A percentile compares a stretch with the other conserved stretches of the same genome.
Evolutionary conservation across 208 protist genomes (phyloP).

Genomic region (Leishmania arabica): DNA sequence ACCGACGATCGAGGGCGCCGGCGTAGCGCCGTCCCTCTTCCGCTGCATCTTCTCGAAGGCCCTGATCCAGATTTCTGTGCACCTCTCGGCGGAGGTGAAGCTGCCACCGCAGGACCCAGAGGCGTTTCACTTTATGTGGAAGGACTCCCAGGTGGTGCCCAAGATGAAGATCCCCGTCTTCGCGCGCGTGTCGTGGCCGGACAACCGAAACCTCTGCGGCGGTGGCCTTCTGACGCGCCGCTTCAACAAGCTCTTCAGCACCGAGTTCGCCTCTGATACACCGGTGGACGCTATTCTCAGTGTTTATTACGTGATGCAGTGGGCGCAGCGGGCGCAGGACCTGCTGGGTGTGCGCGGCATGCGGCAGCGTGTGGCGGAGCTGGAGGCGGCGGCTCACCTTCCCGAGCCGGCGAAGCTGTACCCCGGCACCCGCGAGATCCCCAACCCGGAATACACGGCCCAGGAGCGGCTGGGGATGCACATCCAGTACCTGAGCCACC

Average conservation of each 20-base stretch:
- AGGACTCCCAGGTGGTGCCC: conserved; percentile 82
- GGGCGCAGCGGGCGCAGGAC: conserved; percentile 57
- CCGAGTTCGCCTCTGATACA: conserved; percentile 83
- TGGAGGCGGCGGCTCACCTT: conserved; percentile 48
- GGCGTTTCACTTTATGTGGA: conserved; percentile 84
- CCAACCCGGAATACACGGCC: conserved; percentile 88
- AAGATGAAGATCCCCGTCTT: conserved; percentile 89
- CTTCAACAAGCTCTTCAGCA: conserved; percentile 73
- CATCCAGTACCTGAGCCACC: conserved; percentile 84
- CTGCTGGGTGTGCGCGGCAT: conserved; percentile 78
- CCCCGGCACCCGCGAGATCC: conserved; percentile 86
- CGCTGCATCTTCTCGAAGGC: conserved; percentile 90
- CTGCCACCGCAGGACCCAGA: conserved; percentile 89
- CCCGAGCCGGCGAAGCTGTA: conserved; percentile 64
- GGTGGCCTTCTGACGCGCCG: conserved; percentile 64
- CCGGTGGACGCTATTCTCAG: conserved; percentile 78
- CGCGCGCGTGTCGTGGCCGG: conserved; percentile 82
- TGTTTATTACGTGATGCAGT: conserved; percentile 75
- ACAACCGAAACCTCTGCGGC: conserved; percentile 65
- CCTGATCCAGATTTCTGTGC: conserved; percentile 80
- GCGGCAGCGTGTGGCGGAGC: conserved; percentile 76
- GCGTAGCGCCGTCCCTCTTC: conserved; percentile 82
- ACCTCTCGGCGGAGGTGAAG: conserved; percentile 91
- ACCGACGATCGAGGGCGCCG: conserved; percentile 80
- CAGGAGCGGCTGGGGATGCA: conserved; percentile 90